Percentiles rank a stretch among this genome's conserved stretches.
Evolutionary conservation across 2,329 filamentous ascomycete genomes (phyloP).

Genomic region (Penicillium sp.): DNA sequence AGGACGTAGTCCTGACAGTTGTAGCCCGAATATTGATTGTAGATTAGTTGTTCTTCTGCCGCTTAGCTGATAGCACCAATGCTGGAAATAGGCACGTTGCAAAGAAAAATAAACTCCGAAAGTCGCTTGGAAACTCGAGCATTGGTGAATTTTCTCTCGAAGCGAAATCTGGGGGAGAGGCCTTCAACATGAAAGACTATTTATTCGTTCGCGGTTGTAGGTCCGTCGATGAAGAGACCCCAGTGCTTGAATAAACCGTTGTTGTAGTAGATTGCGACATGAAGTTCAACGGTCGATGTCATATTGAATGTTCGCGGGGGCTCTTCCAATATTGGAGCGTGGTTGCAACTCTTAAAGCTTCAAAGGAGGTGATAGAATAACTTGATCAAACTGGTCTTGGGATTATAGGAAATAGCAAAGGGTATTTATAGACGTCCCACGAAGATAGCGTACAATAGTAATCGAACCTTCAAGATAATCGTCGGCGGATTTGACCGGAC

Average conservation of each 20-base stretch:
- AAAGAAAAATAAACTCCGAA: neutral
- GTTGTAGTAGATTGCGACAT: too few species aligned
- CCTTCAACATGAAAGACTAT: conserved; percentile 1
- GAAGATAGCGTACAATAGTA: too few species aligned
- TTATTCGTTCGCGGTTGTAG: neutral
- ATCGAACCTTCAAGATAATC: too few species aligned
- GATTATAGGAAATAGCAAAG: too few species aligned
- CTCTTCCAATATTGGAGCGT: too few species aligned
- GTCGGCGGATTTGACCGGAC: too few species aligned
- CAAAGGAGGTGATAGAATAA: too few species aligned
- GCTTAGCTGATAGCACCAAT: neutral
- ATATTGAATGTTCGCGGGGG: too few species aligned
- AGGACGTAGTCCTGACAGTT: conserved; percentile 31
- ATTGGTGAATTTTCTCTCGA: neutral
- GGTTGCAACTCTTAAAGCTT: too few species aligned
- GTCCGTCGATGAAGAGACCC: conserved; percentile 1
- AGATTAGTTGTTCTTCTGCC: conserved; percentile 8
- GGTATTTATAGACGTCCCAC: too few species aligned
- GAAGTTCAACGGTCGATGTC: too few species aligned
- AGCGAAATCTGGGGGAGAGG: neutral
- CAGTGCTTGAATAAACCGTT: conserved; percentile 1
- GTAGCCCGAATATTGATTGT: conserved; percentile 22
- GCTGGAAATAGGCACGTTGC: neutral
- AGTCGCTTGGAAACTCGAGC: neutral
- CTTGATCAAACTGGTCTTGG: too few species aligned